These are phyloP conservation scores for Hymenoscyphus linearis DNA, from an alignment of 2,329 filamentous ascomycete species.

Conservation along the genomic window DNA sequence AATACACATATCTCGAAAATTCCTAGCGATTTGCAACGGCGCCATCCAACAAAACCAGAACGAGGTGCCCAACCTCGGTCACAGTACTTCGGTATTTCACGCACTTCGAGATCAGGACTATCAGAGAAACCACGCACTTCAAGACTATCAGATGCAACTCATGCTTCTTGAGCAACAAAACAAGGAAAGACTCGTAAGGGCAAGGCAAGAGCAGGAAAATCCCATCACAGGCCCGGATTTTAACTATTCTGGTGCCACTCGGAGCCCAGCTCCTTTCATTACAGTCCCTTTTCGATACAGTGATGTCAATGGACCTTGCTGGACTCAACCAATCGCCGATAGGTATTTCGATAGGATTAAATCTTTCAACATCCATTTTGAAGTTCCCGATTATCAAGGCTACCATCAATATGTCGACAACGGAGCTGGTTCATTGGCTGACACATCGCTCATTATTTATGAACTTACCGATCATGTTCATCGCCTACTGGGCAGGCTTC, in stretches of 20 bases:
- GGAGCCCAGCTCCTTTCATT: not conserved
- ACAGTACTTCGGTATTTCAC: constrained; percentile 48
- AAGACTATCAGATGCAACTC: constrained; percentile 85
- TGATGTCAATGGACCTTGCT: constrained; percentile 4
- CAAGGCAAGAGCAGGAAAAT: constrained; percentile 70
- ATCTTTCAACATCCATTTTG: constrained; percentile 11
- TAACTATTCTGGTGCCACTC: not conserved
- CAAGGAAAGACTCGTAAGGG: constrained; percentile 80
- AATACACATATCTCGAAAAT: constrained; percentile 13
- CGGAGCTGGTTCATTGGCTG: not conserved
- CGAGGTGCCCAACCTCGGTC: not conserved
- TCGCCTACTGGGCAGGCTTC: constrained; percentile 15
- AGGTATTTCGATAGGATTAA: constrained; percentile 15
- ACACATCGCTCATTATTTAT: constrained; percentile 6
- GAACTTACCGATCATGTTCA: constrained; percentile 18
- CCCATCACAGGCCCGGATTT: not conserved
- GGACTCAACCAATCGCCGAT: constrained; percentile 5
- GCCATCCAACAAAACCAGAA: not conserved
- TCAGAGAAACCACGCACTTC: constrained; percentile 64
- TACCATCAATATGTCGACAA: not conserved
- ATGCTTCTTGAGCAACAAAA: constrained; percentile 86
- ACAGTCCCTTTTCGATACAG: not conserved
- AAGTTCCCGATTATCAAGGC: not conserved
- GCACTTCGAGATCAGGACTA: constrained; percentile 59
- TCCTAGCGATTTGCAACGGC: constrained; percentile 16